Base-by-base conservation (phyloP, 1,284 basidiomycete genomes). In the Trichosporon coremiiforme region DNA sequence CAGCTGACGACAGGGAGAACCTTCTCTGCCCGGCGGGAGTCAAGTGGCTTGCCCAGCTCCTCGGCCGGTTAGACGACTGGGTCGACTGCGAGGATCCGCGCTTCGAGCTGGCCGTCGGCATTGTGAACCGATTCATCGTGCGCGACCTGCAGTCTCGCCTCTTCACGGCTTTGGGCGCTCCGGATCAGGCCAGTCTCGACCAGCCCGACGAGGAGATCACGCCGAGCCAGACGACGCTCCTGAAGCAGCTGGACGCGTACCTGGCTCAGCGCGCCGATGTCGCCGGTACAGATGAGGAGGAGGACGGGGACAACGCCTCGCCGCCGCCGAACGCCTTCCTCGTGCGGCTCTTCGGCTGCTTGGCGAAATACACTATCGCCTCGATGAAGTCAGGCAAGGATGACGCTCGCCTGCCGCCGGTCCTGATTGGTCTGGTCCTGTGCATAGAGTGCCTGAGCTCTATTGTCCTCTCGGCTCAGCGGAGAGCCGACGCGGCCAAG, bases 241-340 rank as follows among this genome's bases (percentile, higher is more conserved):
- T 95, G 68, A 95, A 94, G 82, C 85, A 95, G 6, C 83, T 94
- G 17, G 94, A 95, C 79, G 91, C 92, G 2, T 89, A 90, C 77
- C 84, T 93, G 66, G 89, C 76, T 15, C 63, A 64, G 20, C 69
- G 66, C 67, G 55, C 66, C 35, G 25, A 57, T 38, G 45, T 50
- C 13, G 31, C 57, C 13, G 31, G 29, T 15, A n/a, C 57, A 6
- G 57, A 33, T 15, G 55, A 70, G 13, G 57, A 62, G 31, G 57
- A 62, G 29, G 57, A 15, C 15, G 57, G 57, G 13, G 57, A 62
- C 17, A 47, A 75, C 68, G 22, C 62, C 20, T 12, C 15, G n/a
- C 65, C 71, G 12, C 64, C 69, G 15, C 50, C 70, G 0, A 68
- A 71, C 53, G 45, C 68, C 7, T 79, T 78, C 71, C 64, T 79